Base-by-base conservation (phyloP, 352 stramenopile genomes). In the Phytophthora ohioensis region DNA sequence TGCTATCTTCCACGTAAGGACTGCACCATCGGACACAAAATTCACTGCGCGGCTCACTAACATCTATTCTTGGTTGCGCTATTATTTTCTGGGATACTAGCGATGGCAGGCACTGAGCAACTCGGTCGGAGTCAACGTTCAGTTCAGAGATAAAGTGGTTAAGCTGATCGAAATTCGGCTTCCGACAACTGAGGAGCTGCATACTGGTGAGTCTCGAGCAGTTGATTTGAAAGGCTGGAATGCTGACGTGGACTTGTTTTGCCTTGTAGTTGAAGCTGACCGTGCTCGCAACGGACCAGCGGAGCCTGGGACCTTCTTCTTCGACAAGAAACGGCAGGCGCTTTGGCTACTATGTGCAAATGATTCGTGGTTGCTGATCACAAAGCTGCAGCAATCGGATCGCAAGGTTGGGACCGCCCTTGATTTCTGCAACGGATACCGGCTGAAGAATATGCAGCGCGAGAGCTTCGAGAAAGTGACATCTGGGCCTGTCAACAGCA, bases 361-460 rank as follows among this genome's bases (percentile, higher is more conserved):
- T 15, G 68, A 71, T 41, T 84, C 75, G 17, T 94, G 85, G 85
- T 65, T 96, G 31, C 42, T 92, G 10, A 70, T 96, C 36, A 81
- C 79, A n/a, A 88, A 87, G 30, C 63, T 96, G 35, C 87, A 94
- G 47, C 79, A 85, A 35, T 80, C 81, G 1, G 83, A 92, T 57
- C 77, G 83, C 35, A 92, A 91, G 46, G 58, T 93, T 38, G 84
- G 84, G 32, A 48, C 55, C 0, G 85, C 87, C 0, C 52, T 92
- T 34, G 88, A 96, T 52, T 96, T 96, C 55, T 89, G 86, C 65
- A 96, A 96, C 57, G 85, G 87, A 13, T 82, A 90, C 48, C 87
- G 85, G 2, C 75, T 96, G 41, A 91, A 94, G 59, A 85, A 87
- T 47, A 67, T 76, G 45, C 78, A 90, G 30, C 67, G 71, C 10